Evolutionary conservation across 257 asterid species (phyloP), one percentile per base, ranked within the genome.

Genomic region (Scutellaria barbata): DNA sequence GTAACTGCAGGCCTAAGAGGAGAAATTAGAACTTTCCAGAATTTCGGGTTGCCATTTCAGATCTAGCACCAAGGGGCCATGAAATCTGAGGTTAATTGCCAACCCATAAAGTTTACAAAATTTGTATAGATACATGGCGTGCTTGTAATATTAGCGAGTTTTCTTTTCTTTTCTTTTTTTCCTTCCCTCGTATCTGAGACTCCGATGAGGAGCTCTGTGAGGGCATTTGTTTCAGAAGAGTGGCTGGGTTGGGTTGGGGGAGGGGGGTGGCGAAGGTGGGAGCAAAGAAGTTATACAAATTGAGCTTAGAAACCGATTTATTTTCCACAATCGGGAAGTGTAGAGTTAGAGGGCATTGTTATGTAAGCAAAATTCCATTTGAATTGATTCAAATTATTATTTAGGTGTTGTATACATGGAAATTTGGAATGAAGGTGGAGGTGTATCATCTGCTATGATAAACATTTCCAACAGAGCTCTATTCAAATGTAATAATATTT

Each of bases 1-100:
- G 97, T 92, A 11, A 85, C 97, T 16, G 99, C 99, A 0, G 94
- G 99, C 54, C 89, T 81, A 45, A 80, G 90, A 81, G 98, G 99
- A 61, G 96, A 95, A 73, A 92, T 95, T 85, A 85, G 84, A 77
- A 82, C 90, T 51, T 95, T 89, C 78, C 99, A 95, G 78, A 95
- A 90, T 80, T 95, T 95, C 52, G 98, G 99, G 66, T 76, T 87
- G 81, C 99, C 99, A 3, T 69, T 88, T 50, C 88, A 96, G 35
- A 82, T 88, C 42, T 89, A 86, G 75, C 54, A 1, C 61, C 48
- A 40, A 11, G 2, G 60, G 50, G 54, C 52, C n/a, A 33, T 14
- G 16, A 78, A 63, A 35, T 51, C 13, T 16, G 50, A 40, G 64
- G 45, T 30, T 25, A 52, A 52, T 53, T 43, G 52, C 68, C 2